These are phyloP conservation scores for Pleurotus citrinopileatus DNA, from an alignment of 768 basidiomycete species.

Conservation along the genomic window DNA sequence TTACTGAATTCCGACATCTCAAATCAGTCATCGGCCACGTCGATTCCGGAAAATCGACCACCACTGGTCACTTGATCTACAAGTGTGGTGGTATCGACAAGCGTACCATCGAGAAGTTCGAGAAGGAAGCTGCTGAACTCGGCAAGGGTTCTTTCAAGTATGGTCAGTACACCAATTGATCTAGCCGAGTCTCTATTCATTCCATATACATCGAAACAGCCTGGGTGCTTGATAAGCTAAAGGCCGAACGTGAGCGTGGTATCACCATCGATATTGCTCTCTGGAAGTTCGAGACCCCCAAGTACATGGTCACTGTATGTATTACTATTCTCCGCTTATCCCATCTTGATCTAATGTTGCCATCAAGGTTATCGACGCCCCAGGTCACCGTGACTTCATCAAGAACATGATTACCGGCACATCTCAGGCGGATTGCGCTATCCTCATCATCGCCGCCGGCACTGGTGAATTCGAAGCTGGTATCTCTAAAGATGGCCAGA, in stretches of 20 bases:
- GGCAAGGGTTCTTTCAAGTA: slow-evolving; percentile 99
- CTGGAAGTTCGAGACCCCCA: slow-evolving; percentile 99
- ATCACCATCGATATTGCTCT: slow-evolving; percentile 99
- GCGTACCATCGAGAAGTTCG: slow-evolving; percentile 99
- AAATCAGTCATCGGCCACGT: slow-evolving; percentile 92
- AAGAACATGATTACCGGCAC: slow-evolving; percentile 99
- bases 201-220: slow-evolving; percentile 46
- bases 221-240: slow-evolving; percentile 99
- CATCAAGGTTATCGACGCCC: slow-evolving; percentile 93
- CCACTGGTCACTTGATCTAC: slow-evolving; percentile 99
- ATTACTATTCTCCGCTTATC: slow-evolving; percentile 7
- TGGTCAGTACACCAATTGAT: slow-evolving; percentile 49
- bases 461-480: slow-evolving; percentile 99
- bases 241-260: slow-evolving; percentile 99
- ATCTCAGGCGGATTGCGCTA: slow-evolving; percentile 99
- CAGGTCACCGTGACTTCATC: slow-evolving; percentile 99
- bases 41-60: slow-evolving; percentile 99
- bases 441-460: slow-evolving; percentile 99
- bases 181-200: slow-evolving; percentile 22
- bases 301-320: slow-evolving; percentile 87
- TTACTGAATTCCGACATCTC: slow-evolving; percentile 25
- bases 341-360: slow-evolving; percentile 16
- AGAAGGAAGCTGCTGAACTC: slow-evolving; percentile 99
- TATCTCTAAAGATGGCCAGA: slow-evolving; percentile 99
- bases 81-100: slow-evolving; percentile 99